A percentile compares a stretch with the other conserved stretches of the same genome.
Evolutionary conservation across 371 early-diverging fungal genomes (phyloP).

Genomic region (Nosema bombycis): DNA sequence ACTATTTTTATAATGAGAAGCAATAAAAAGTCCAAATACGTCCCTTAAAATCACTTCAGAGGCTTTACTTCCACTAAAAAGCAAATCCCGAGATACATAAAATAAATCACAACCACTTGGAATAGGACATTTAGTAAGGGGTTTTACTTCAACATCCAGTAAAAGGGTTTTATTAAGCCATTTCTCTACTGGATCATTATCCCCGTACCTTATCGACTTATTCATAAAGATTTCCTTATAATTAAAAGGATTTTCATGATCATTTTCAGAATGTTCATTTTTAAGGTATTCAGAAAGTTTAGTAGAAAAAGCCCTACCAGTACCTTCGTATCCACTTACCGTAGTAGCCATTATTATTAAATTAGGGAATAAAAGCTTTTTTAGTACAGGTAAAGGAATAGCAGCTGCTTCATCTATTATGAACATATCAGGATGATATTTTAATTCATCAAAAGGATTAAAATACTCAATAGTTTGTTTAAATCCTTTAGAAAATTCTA

Average conservation of each 20-base stretch:
- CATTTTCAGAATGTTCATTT: constrained; percentile 69
- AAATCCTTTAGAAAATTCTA: constrained; percentile 48
- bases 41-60: constrained; percentile 87
- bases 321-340: constrained; percentile 97
- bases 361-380: constrained; percentile 80
- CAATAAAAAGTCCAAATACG: constrained; percentile 87
- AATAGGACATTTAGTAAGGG: constrained; percentile 74
- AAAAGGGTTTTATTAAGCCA: constrained; percentile 90
- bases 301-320: constrained; percentile 86
- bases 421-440: constrained; percentile 71
- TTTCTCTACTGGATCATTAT: constrained; percentile 81
- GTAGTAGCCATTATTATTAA: constrained; percentile 95
- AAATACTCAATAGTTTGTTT: constrained; percentile 59
- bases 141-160: constrained; percentile 71
- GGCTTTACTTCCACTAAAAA: constrained; percentile 85
- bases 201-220: constrained; percentile 86
- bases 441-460: constrained; percentile 35
- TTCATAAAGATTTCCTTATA: constrained; percentile 80
- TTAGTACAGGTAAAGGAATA: constrained; percentile 84
- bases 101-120: constrained; percentile 84
- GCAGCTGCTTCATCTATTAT: constrained; percentile 99
- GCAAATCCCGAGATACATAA: constrained; percentile 84
- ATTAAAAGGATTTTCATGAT: constrained; percentile 69
- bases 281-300: constrained; percentile 84
- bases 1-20: constrained; percentile 96